phyloP scores from a whole-genome alignment of 768 basidiomycete genomes.

The Hypholoma sublateritium region DNA sequence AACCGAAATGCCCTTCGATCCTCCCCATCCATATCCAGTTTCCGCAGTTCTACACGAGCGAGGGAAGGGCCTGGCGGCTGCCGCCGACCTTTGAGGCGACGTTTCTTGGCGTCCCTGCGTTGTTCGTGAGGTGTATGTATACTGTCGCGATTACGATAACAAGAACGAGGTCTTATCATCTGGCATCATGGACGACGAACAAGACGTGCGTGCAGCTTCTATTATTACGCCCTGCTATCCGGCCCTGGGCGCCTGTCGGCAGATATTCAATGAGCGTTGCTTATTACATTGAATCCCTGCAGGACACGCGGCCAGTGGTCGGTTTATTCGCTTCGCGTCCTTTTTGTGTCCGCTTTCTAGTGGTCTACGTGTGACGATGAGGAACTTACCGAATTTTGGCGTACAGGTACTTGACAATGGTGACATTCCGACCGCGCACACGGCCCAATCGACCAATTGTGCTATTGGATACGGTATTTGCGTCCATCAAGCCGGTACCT shows the following conservation, averaged over 20 bases:
- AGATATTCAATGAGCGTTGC: too few relatives aligned
- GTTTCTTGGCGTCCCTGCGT: constrained; percentile 29
- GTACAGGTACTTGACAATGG: constrained; percentile 36
- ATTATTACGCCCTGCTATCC: neutral
- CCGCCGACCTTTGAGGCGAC: constrained; percentile 40
- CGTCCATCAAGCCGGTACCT: constrained; percentile 51
- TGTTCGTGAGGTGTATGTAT: constrained; percentile 36
- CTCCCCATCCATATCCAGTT: constrained; percentile 37
- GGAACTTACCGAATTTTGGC: neutral
- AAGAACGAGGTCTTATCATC: constrained; percentile 27
- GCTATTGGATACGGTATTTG: constrained; percentile 41
- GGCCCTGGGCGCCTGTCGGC: neutral
- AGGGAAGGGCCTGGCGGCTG: constrained; percentile 28
- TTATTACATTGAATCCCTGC: too few relatives aligned
- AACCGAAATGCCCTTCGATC: constrained; percentile 34
- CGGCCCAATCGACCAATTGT: constrained; percentile 47
- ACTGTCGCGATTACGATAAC: constrained; percentile 32
- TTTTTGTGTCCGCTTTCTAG: neutral
- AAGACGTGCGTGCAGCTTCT: constrained; percentile 32
- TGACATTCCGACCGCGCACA: constrained; percentile 46
- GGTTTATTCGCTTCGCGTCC: neutral
- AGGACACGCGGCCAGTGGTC: too few relatives aligned
- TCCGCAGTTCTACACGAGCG: constrained; percentile 30
- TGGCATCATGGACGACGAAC: constrained; percentile 32
- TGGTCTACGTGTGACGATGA: neutral